Evolutionary conservation across 2,329 filamentous ascomycete species (phyloP).

Genomic region (Beauveria brongniartii): DNA sequence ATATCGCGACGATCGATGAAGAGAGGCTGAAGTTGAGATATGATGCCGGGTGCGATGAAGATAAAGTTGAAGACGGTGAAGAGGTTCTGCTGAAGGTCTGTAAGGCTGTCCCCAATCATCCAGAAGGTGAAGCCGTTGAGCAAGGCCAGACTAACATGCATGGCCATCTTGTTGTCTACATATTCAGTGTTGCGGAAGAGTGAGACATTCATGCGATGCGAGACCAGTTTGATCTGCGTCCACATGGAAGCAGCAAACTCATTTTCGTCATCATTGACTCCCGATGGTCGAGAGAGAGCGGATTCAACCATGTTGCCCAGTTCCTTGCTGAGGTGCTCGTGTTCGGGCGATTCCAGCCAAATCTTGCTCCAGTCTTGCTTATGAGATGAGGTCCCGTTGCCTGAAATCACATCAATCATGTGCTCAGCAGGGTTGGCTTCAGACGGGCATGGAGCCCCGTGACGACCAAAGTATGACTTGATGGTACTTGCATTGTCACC

Average conservation of each 20-base stretch:
- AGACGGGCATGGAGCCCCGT: not conserved
- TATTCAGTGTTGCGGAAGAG: constrained; percentile 25
- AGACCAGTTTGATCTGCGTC: not conserved
- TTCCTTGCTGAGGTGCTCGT: too few species aligned
- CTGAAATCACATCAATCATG: not conserved
- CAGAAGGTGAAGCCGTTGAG: constrained; percentile 16
- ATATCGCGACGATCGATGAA: constrained; percentile 40
- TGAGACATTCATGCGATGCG: not conserved
- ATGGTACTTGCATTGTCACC: not conserved
- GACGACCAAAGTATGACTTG: not conserved
- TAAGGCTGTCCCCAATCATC: not conserved
- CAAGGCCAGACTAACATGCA: too few species aligned
- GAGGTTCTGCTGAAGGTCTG: not conserved
- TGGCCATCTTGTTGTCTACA: too few species aligned
- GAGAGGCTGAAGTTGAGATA: constrained; percentile 34
- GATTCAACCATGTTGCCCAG: too few species aligned
- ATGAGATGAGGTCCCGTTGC: not conserved
- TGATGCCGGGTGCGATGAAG: constrained; percentile 22
- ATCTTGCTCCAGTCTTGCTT: too few species aligned
- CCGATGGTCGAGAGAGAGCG: too few species aligned
- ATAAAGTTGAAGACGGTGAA: not conserved
- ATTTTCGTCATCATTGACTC: constrained; percentile 25
- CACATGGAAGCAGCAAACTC: not conserved
- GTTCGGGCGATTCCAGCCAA: too few species aligned
- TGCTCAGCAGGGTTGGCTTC: not conserved